phyloP scores from a whole-genome alignment of 2,329 filamentous ascomycete species.

The Beauveria sp. region DNA sequence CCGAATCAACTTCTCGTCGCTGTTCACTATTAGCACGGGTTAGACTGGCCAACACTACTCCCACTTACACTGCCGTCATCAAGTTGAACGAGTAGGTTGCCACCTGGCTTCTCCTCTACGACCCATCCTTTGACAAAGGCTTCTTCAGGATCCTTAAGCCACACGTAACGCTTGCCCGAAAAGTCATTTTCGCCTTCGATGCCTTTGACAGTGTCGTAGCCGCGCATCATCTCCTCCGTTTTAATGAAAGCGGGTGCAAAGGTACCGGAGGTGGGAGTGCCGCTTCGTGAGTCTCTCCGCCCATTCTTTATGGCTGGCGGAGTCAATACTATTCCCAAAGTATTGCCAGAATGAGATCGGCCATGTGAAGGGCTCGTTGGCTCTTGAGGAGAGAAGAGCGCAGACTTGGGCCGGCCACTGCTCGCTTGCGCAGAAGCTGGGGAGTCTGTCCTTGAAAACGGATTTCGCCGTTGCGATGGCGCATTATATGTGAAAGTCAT shows the following conservation, averaged over 20 bases:
- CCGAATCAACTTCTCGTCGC: slow-evolving; percentile 79
- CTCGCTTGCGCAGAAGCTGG: slow-evolving; percentile 53
- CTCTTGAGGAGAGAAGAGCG: slow-evolving; percentile 49
- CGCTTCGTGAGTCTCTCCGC: slow-evolving; percentile 56
- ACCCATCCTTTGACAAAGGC: slow-evolving; percentile 94
- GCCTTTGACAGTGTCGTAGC: slow-evolving; percentile 52
- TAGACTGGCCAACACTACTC: neutral
- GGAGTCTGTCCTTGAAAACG: slow-evolving; percentile 64
- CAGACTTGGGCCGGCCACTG: slow-evolving; percentile 63
- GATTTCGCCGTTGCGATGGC: slow-evolving; percentile 65
- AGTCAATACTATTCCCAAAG: slow-evolving; percentile 34
- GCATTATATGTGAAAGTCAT: slow-evolving; percentile 30
- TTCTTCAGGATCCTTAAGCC: slow-evolving; percentile 78
- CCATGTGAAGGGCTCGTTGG: slow-evolving; percentile 46
- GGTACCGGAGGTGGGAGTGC: slow-evolving; percentile 62
- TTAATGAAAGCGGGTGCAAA: slow-evolving; percentile 97
- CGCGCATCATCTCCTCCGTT: slow-evolving; percentile 63
- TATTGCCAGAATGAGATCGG: slow-evolving; percentile 62
- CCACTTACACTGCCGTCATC: slow-evolving; percentile 77
- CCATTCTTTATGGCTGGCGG: slow-evolving; percentile 34
- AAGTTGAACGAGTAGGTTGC: slow-evolving; percentile 76
- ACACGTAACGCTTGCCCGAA: slow-evolving; percentile 96
- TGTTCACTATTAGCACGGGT: slow-evolving; percentile 28
- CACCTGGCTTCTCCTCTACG: slow-evolving; percentile 66
- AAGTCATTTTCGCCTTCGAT: slow-evolving; percentile 99